Conservation (phyloP, 495 filamentous ascomycete species). For the Penicillium verhagenii region DNA sequence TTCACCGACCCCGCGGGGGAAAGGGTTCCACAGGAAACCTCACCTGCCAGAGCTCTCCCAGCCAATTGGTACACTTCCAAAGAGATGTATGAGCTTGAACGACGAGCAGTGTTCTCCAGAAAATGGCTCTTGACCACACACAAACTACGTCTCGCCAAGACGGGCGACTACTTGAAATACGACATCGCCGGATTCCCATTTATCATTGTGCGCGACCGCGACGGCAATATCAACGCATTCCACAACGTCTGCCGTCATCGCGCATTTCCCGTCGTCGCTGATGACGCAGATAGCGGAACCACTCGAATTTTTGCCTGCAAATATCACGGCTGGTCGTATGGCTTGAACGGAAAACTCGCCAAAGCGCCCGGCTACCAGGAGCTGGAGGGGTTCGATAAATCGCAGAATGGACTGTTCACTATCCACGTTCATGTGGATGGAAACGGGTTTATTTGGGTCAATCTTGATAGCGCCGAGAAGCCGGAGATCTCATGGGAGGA, state of each 20-base stretch:
- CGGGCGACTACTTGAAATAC: conserved; percentile 50
- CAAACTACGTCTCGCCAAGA: conserved; percentile 41
- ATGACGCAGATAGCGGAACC: conserved; percentile 43
- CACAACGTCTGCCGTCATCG: conserved; percentile 60
- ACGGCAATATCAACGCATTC: conserved; percentile 54
- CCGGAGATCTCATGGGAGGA: conserved; percentile 43
- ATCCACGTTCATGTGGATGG: conserved; percentile 45
- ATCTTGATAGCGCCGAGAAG: conserved; percentile 38
- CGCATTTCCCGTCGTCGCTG: conserved; percentile 54
- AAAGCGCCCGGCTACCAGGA: conserved; percentile 55
- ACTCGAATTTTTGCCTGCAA: conserved; percentile 53
- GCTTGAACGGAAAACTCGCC: conserved; percentile 52
- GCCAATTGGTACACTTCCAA: conserved; percentile 49
- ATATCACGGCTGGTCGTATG: conserved; percentile 50
- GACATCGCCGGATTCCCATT: conserved; percentile 50
- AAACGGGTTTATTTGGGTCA: conserved; percentile 51
- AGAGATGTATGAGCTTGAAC: conserved; percentile 53
- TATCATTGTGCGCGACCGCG: conserved; percentile 47
- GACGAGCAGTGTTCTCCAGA: conserved; percentile 52
- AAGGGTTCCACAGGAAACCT: conserved; percentile 1
- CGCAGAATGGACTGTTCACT: conserved; percentile 39
- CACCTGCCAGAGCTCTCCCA: conserved; percentile 38
- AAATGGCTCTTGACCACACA: conserved; percentile 57
- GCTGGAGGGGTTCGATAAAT: conserved; percentile 53
- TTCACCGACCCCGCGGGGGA: conserved; percentile 11